These are phyloP conservation scores for Populus trichocarpa DNA, from an alignment of 441 rosid genomes.

Conservation along the genomic window DNA sequence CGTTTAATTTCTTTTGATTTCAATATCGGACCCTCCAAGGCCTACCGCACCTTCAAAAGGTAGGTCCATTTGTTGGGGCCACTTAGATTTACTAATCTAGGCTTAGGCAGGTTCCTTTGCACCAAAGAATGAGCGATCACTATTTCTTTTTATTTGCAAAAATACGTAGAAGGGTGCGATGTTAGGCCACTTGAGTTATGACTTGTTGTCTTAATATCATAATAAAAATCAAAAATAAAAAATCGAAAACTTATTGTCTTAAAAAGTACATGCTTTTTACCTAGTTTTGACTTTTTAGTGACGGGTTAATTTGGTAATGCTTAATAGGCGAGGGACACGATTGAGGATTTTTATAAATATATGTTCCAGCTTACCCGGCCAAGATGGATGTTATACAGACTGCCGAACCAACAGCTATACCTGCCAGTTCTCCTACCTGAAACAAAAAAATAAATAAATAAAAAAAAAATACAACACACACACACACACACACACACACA, in stretches of 20 bases:
- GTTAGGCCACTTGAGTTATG: not conserved
- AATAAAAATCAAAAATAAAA: no score
- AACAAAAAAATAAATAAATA: not conserved
- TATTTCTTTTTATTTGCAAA: not conserved
- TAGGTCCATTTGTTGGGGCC: no score
- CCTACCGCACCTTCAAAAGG: no score
- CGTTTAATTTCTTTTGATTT: no score
- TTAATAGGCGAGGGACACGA: not conserved
- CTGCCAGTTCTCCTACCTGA: constrained; percentile 66
- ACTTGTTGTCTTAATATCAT: not conserved
- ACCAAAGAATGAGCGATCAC: not conserved
- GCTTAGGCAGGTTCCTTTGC: not conserved
- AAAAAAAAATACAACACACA: not conserved
- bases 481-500: no score
- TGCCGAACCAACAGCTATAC: constrained; percentile 66
- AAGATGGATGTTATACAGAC: constrained; percentile 61
- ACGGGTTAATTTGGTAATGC: not conserved
- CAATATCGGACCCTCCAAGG: no score
- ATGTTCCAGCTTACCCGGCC: constrained; percentile 43
- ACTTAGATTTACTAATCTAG: no score
- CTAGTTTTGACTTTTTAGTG: not conserved
- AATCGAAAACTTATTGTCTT: not conserved
- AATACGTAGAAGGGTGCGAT: not conserved
- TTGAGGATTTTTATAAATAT: not conserved
- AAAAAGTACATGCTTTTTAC: not conserved